Conservation (phyloP, 257 asterid genomes). For the Rhazya stricta region DNA sequence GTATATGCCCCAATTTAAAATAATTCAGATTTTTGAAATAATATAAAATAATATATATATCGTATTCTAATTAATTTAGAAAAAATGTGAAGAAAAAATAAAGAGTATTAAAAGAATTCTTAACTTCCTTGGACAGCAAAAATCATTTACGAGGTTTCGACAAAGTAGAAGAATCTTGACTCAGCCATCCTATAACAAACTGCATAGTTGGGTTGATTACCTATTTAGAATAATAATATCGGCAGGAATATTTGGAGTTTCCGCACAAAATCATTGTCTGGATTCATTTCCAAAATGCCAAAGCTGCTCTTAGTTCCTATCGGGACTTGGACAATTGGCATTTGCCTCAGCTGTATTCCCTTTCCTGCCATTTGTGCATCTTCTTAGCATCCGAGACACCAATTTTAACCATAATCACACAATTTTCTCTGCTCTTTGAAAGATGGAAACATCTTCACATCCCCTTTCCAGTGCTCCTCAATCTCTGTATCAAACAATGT, state of each 20-base stretch:
- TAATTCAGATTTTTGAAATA: too few relatives aligned
- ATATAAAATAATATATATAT: too few relatives aligned
- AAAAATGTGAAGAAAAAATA: too few relatives aligned
- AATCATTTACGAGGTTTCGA: neutral
- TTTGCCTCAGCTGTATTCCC: neutral
- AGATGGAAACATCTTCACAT: neutral
- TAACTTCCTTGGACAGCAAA: too few relatives aligned
- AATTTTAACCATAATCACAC: neutral
- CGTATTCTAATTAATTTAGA: too few relatives aligned
- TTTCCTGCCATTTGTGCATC: constrained; percentile 1
- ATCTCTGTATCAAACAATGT: neutral
- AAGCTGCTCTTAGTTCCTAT: constrained; percentile 5
- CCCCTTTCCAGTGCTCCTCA: neutral
- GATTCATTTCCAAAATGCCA: neutral
- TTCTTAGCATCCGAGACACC: neutral
- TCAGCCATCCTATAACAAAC: neutral
- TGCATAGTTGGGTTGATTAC: too few relatives aligned
- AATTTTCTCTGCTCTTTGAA: neutral
- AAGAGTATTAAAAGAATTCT: too few relatives aligned
- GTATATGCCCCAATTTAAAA: too few relatives aligned
- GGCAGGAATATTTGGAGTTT: neutral
- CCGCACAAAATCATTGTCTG: neutral
- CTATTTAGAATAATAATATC: too few relatives aligned
- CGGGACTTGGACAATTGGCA: constrained; percentile 4
- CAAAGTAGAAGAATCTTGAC: neutral